Conservation (phyloP, 2,329 filamentous ascomycete genomes). For the Diaporthe ilicicola region DNA sequence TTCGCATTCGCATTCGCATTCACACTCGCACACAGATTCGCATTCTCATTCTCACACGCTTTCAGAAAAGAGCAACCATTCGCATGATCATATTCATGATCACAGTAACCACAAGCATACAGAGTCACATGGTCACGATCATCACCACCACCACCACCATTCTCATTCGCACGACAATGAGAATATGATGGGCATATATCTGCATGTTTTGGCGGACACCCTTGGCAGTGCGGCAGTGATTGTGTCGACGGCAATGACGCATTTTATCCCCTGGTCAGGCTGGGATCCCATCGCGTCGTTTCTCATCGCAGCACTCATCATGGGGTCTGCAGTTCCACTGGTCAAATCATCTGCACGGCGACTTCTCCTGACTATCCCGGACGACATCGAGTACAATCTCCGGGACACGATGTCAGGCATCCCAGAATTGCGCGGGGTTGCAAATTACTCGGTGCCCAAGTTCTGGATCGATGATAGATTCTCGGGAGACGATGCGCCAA, state of each 20-base stretch:
- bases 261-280: conserved; percentile 88
- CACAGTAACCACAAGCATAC: conserved; percentile 51
- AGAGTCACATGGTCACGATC: conserved; percentile 49
- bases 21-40: conserved; percentile 38
- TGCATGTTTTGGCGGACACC: conserved; percentile 94
- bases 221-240: conserved; percentile 95
- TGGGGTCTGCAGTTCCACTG: conserved; percentile 88
- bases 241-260: conserved; percentile 85
- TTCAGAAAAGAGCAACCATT: conserved; percentile 38
- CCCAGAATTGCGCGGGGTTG: conserved; percentile 82
- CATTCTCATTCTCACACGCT: conserved; percentile 40
- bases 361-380: conserved; percentile 84
- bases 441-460: conserved; percentile 84
- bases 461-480: conserved; percentile 88
- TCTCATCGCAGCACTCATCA: conserved; percentile 91
- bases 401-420: conserved; percentile 88
- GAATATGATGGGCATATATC: conserved; percentile 97
- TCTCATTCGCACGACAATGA: conserved; percentile 81
- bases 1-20: conserved; percentile 43
- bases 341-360: conserved; percentile 85
- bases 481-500: conserved; percentile 48
- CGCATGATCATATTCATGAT: conserved; percentile 41
- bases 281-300: conserved; percentile 96
- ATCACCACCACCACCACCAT: conserved; percentile 45
- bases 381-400: conserved; percentile 85